Evolutionary conservation across 1,284 basidiomycete genomes (phyloP).

Genomic region (Fistulinella cinereoalba): DNA sequence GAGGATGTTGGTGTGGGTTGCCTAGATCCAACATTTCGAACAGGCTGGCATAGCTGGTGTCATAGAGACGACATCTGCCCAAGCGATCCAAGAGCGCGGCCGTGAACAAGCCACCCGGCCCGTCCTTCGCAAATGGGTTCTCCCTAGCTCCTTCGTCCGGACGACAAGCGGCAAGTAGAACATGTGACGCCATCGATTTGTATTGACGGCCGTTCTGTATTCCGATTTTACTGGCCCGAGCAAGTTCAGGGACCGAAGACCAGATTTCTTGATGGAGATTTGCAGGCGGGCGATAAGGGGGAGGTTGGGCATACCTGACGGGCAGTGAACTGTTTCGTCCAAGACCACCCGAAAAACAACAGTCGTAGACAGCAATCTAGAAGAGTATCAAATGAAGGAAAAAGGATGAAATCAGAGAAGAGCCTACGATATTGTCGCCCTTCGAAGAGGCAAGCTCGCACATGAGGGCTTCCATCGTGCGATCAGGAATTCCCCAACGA

Average conservation of each 20-base stretch:
- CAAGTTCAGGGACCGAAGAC: conserved; percentile 1
- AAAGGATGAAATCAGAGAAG: neutral
- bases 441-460: conserved; percentile 47
- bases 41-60: conserved; percentile 17
- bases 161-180: conserved; percentile 24
- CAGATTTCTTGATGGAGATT: conserved; percentile 16
- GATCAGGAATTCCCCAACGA: conserved; percentile 41
- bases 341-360: conserved; percentile 25
- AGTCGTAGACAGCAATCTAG: conserved; percentile 19
- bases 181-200: conserved; percentile 19
- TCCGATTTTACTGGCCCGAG: conserved; percentile 10
- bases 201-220: conserved; percentile 13
- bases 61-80: conserved; percentile 6
- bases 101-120: conserved; percentile 22
- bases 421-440: conserved; percentile 53
- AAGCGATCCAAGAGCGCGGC: conserved; percentile 20
- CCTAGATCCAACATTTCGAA: conserved; percentile 16
- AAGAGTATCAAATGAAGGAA: neutral
- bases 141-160: conserved; percentile 15
- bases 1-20: conserved; percentile 16
- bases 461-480: conserved; percentile 52
- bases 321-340: conserved; percentile 9
- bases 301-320: conserved; percentile 11
- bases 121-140: conserved; percentile 3
- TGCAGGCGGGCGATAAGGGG: conserved; percentile 7